These are phyloP conservation scores for Pilaira anomala DNA, from an alignment of 192 early-diverging fungal species.

Conservation along the genomic window DNA sequence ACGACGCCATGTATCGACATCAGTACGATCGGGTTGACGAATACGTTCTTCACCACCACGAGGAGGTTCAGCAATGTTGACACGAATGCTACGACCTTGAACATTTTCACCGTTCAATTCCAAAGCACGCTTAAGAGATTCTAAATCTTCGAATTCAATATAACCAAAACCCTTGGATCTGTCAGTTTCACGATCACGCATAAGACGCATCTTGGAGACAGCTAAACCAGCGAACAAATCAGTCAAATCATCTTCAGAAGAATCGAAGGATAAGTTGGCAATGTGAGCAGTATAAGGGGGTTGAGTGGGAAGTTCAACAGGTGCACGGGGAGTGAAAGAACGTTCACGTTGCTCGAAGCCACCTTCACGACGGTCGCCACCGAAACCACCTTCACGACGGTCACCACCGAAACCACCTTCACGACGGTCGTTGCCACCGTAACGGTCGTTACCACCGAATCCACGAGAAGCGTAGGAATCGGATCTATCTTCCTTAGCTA, in stretches of 20 bases:
- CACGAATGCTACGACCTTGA: constrained; percentile 67
- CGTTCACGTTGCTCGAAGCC: constrained; percentile 37
- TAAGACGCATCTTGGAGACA: constrained; percentile 76
- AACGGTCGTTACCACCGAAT: constrained; percentile 12
- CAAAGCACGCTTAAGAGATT: constrained; percentile 80
- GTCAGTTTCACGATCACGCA: constrained; percentile 74
- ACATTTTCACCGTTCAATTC: constrained; percentile 60
- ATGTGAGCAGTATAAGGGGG: constrained; percentile 90
- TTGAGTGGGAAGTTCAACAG: constrained; percentile 69
- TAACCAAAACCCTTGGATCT: constrained; percentile 94
- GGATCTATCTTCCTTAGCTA: constrained; percentile 9
- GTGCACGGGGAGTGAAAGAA: constrained; percentile 34
- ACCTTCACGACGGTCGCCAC: constrained; percentile 39
- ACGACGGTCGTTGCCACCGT: constrained; percentile 13
- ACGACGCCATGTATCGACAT: constrained; percentile 56
- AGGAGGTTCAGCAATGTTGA: constrained; percentile 86
- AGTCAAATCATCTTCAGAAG: constrained; percentile 70
- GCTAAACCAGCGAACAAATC: constrained; percentile 68
- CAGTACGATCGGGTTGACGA: constrained; percentile 55
- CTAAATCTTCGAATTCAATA: constrained; percentile 86
- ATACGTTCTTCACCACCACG: constrained; percentile 27
- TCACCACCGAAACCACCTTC: constrained; percentile 36
- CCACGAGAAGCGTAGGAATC: constrained; percentile 1
- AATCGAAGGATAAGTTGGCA: constrained; percentile 88
- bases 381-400: constrained; percentile 23